These are phyloP conservation scores for Candida taoyuanica DNA, from an alignment of 805 yeast species.

Conservation along the genomic window DNA sequence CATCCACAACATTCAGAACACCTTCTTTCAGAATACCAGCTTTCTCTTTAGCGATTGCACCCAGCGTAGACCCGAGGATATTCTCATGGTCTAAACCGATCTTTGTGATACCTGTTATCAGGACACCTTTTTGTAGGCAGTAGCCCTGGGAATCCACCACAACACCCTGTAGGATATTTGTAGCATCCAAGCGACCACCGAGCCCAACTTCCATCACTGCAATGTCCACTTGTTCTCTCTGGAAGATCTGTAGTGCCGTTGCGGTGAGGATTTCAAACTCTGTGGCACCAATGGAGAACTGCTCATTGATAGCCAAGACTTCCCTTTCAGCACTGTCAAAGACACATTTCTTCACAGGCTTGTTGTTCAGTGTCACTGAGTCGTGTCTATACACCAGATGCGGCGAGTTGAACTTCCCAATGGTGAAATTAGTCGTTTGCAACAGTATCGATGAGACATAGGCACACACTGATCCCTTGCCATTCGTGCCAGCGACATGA, in stretches of 20 bases:
- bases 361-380: slow-evolving; percentile 62
- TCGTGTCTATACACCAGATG: slow-evolving; percentile 73
- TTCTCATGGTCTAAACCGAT: slow-evolving; percentile 83
- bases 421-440: slow-evolving; percentile 36
- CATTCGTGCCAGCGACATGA: slow-evolving; percentile 97
- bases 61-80: slow-evolving; percentile 62
- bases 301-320: slow-evolving; percentile 39
- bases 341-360: slow-evolving; percentile 41
- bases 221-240: slow-evolving; percentile 50
- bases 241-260: slow-evolving; percentile 76
- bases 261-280: slow-evolving; percentile 87
- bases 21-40: slow-evolving; percentile 75
- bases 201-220: slow-evolving; percentile 93
- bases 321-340: slow-evolving; percentile 42
- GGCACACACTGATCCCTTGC: slow-evolving; percentile 91
- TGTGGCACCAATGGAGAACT: slow-evolving; percentile 57
- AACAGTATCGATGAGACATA: slow-evolving; percentile 65
- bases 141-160: slow-evolving; percentile 11
- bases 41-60: slow-evolving; percentile 69
- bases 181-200: slow-evolving; percentile 88
- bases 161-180: slow-evolving; percentile 56
- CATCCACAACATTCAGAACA: slow-evolving; percentile 64
- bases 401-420: slow-evolving; percentile 89
- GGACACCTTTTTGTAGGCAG: slow-evolving; percentile 33
- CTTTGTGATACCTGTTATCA: slow-evolving; percentile 74